Percentiles rank a stretch among this genome's conserved stretches.
These are phyloP conservation scores for Yarrowia sp. DNA, from an alignment of 805 yeast species.

Conservation along the genomic window DNA sequence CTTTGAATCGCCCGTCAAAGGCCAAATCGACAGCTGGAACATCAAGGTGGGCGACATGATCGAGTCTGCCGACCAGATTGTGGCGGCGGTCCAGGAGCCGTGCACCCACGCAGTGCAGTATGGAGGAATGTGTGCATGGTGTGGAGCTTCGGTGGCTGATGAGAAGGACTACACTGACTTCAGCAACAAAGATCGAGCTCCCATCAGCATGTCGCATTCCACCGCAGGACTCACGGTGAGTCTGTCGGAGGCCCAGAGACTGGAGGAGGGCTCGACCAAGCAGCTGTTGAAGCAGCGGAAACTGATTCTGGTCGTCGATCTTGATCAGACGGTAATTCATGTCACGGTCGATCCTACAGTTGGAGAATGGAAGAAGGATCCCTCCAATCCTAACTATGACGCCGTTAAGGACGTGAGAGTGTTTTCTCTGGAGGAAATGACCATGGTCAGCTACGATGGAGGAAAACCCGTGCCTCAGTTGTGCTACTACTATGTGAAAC, in stretches of 20 bases:
- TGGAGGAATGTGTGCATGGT: constrained; percentile 92
- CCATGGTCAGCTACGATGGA: constrained; percentile 45
- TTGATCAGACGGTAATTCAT: constrained; percentile 96
- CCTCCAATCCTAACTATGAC: constrained; percentile 80
- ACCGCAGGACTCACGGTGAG: constrained; percentile 84
- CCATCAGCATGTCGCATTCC: constrained; percentile 88
- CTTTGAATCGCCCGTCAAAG: constrained; percentile 85
- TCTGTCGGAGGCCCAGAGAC: constrained; percentile 81
- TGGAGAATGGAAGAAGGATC: constrained; percentile 93
- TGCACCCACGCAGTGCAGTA: constrained; percentile 93
- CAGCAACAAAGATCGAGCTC: constrained; percentile 73
- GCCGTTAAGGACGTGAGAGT: constrained; percentile 81
- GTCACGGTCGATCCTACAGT: constrained; percentile 98
- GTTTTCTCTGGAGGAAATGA: constrained; percentile 77
- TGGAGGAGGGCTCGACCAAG: constrained; percentile 71
- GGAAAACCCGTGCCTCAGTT: constrained; percentile 54
- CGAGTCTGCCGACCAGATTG: constrained; percentile 53
- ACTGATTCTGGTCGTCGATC: constrained; percentile 89
- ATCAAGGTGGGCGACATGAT: constrained; percentile 69
- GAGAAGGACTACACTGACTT: constrained; percentile 78
- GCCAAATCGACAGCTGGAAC: constrained; percentile 60
- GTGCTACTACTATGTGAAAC: constrained; percentile 91
- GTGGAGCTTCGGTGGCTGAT: constrained; percentile 74
- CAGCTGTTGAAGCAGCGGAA: constrained; percentile 68
- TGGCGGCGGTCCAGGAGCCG: constrained; percentile 73